Percentiles rank a stretch among this genome's conserved stretches.
Conservation (phyloP, 129 eudicot genomes). For the carrot (Daucus carota) region DNA sequence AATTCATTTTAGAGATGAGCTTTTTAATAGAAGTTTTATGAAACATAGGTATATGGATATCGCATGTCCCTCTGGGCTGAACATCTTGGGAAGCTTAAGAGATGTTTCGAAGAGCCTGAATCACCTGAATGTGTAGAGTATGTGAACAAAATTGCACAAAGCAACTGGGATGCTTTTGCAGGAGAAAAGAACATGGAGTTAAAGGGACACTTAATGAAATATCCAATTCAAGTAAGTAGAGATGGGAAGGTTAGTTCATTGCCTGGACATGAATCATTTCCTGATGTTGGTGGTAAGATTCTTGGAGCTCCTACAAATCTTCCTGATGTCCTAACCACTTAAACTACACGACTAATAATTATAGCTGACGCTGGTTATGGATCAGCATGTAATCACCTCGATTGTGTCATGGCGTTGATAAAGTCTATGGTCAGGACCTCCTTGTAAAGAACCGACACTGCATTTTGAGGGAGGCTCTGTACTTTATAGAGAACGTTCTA, state of each 20-base stretch:
- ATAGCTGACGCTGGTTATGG: background rate
- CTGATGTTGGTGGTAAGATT: constrained; percentile 27
- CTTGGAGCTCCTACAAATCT: constrained; percentile 18
- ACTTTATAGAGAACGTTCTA: too few relatives aligned
- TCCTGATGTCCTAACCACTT: constrained; percentile 18
- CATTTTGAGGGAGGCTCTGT: too few relatives aligned
- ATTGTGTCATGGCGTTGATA: too few relatives aligned
- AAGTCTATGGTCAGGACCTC: too few relatives aligned
- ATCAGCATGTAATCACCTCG: background rate
- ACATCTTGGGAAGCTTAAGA: constrained; percentile 16
- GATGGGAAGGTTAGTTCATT: constrained; percentile 12
- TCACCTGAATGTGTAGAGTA: constrained; percentile 8
- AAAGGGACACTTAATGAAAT: constrained; percentile 17
- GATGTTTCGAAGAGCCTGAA: constrained; percentile 8
- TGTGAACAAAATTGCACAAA: constrained; percentile 16
- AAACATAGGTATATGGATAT: constrained; percentile 19
- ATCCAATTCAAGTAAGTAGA: constrained; percentile 16
- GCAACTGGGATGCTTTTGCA: constrained; percentile 21
- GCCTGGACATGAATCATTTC: constrained; percentile 17
- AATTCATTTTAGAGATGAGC: background rate
- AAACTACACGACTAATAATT: background rate
- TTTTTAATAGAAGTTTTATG: background rate
- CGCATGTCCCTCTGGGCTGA: constrained; percentile 24
- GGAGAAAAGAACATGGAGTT: constrained; percentile 15
- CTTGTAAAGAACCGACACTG: too few relatives aligned